A percentile compares a stretch with the other conserved stretches of the same genome.
Conservation (phyloP, 495 filamentous ascomycete species). For the Eremomyces bilateralis region DNA sequence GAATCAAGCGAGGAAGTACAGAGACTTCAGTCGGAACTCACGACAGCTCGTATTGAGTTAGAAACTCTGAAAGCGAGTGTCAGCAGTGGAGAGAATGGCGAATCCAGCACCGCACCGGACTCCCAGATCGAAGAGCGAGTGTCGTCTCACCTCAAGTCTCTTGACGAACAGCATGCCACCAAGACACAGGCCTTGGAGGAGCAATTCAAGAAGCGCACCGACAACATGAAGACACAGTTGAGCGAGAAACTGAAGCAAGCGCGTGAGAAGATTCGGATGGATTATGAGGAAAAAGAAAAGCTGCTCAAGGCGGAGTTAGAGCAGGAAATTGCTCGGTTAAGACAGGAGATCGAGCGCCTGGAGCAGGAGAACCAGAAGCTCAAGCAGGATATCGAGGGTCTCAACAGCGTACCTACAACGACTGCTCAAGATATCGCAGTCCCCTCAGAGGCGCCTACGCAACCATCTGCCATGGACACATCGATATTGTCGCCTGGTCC, state of each 20-base stretch:
- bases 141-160: slow-evolving; percentile 13
- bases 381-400: not conserved
- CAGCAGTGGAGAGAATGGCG: not conserved
- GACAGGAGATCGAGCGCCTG: slow-evolving; percentile 4
- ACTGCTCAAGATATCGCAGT: too few species aligned
- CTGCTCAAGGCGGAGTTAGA: slow-evolving; percentile 44
- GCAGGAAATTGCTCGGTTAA: slow-evolving; percentile 27
- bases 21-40: not conserved
- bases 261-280: slow-evolving; percentile 22
- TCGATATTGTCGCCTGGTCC: not conserved
- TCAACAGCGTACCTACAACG: not conserved
- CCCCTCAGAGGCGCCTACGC: slow-evolving; percentile 7
- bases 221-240: slow-evolving; percentile 49
- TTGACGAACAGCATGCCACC: slow-evolving; percentile 23
- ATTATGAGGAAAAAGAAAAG: slow-evolving; percentile 36
- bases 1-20: not conserved
- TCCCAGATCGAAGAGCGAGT: slow-evolving; percentile 25
- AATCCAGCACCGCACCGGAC: not conserved
- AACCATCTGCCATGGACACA: slow-evolving; percentile 8
- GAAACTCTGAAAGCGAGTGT: not conserved
- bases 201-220: slow-evolving; percentile 41
- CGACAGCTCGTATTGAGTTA: not conserved
- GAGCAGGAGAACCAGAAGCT: slow-evolving; percentile 1
- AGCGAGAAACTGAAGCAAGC: slow-evolving; percentile 40
- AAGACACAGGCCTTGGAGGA: slow-evolving; percentile 36